Evolutionary conservation across 352 stramenopile species (phyloP).

Genomic region (Phytophthora quininea): DNA sequence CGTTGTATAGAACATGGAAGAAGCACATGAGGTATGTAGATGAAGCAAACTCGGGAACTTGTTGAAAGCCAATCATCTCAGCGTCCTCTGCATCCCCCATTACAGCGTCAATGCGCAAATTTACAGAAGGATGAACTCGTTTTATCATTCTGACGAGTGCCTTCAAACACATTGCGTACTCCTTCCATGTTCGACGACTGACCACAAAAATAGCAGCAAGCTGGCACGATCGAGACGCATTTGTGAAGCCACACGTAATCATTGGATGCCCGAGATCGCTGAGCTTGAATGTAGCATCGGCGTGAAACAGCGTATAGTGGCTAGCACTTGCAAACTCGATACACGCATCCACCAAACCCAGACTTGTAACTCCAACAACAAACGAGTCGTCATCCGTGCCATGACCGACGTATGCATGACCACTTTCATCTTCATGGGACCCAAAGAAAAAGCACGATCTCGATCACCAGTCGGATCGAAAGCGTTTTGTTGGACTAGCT

Average conservation of each 20-base stretch:
- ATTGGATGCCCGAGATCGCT: neutral
- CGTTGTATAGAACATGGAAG: constrained; percentile 8
- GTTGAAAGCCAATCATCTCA: constrained; percentile 3
- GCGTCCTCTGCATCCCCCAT: neutral
- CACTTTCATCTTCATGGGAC: neutral
- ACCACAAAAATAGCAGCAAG: neutral
- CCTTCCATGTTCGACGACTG: neutral
- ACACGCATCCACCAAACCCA: neutral
- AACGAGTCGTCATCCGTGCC: constrained; percentile 2
- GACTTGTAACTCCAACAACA: constrained; percentile 6
- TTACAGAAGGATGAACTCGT: neutral
- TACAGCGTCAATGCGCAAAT: neutral
- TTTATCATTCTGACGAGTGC: neutral
- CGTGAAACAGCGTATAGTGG: constrained; percentile 5
- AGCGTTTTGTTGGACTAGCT: neutral
- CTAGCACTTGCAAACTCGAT: neutral
- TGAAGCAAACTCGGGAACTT: neutral
- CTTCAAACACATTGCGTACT: neutral
- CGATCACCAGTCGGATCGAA: constrained; percentile 2
- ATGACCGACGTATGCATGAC: constrained; percentile 5
- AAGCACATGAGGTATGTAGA: constrained; percentile 1
- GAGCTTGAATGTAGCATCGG: constrained; percentile 8
- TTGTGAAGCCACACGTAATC: neutral
- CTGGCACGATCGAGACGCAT: neutral
- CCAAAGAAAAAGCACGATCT: constrained; percentile 6